Conservation (phyloP, 306 rosid genomes). For the Senna siamea region DNA sequence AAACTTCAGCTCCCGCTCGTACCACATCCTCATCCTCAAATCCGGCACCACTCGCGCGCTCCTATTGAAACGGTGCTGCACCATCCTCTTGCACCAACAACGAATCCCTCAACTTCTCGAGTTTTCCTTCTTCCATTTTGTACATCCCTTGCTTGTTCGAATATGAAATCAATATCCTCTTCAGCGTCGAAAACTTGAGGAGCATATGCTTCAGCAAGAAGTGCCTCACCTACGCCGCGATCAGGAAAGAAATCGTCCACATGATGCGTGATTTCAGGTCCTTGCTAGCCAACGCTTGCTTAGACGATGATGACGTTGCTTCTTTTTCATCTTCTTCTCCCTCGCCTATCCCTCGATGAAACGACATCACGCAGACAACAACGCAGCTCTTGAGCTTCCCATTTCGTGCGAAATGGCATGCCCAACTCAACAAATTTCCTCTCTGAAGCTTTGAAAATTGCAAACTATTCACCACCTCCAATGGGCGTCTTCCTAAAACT, state of each 20-base stretch:
- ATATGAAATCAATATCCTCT: conserved; percentile 38
- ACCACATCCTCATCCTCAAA: conserved; percentile 47
- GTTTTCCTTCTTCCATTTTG: conserved; percentile 33
- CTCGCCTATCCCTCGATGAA: background rate
- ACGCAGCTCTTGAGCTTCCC: conserved; percentile 68
- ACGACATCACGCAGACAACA: conserved; percentile 43
- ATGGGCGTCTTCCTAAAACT: conserved; percentile 81
- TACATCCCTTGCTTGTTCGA: conserved; percentile 41
- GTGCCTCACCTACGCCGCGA: conserved; percentile 53
- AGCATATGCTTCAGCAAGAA: conserved; percentile 45
- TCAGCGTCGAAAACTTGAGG: conserved; percentile 30
- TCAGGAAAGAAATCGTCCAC: conserved; percentile 37
- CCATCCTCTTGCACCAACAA: conserved; percentile 22
- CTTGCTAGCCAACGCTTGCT: background rate
- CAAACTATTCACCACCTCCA: conserved; percentile 59
- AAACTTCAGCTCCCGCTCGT: conserved; percentile 45
- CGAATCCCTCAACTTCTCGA: conserved; percentile 40
- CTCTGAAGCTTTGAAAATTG: conserved; percentile 71
- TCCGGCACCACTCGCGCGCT: conserved; percentile 43
- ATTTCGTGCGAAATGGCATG: conserved; percentile 65
- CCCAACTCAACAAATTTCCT: conserved; percentile 85
- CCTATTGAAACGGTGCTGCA: conserved; percentile 34
- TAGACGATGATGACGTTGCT: background rate
- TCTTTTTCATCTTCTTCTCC: background rate
- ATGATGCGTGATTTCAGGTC: conserved; percentile 10